Conservation (phyloP, 164 flowering plant genomes). For the Berberis vulgaris region DNA sequence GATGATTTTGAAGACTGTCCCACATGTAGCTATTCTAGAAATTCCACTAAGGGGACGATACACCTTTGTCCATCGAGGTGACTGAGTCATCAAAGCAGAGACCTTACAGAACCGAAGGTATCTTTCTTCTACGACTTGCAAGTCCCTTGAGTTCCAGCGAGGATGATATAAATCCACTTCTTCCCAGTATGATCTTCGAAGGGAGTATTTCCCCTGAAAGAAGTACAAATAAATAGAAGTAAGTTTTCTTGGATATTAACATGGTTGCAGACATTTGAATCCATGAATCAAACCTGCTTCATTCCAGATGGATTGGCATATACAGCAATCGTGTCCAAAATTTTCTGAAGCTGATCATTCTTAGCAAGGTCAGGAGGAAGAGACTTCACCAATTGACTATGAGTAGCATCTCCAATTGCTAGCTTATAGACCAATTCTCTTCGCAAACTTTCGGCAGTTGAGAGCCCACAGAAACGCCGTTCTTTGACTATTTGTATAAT, state of each 20-base stretch:
- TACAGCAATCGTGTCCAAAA: slow-evolving; percentile 58
- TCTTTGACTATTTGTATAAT: slow-evolving; percentile 84
- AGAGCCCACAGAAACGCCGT: slow-evolving; percentile 78
- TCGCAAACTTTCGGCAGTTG: slow-evolving; percentile 59
- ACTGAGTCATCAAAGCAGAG: slow-evolving; percentile 69
- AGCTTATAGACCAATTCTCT: slow-evolving; percentile 78
- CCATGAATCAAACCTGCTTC: slow-evolving; percentile 61
- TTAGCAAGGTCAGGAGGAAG: slow-evolving; percentile 85
- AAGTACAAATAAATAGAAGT: slow-evolving; percentile 1
- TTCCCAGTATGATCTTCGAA: slow-evolving; percentile 64
- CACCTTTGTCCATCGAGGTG: slow-evolving; percentile 80
- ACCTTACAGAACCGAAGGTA: slow-evolving; percentile 64
- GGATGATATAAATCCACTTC: slow-evolving; percentile 92
- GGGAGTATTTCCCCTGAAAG: slow-evolving; percentile 79
- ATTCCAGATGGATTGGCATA: slow-evolving; percentile 86
- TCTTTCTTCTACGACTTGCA: slow-evolving; percentile 95
- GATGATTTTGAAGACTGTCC: slow-evolving; percentile 43
- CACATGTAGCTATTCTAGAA: slow-evolving; percentile 67
- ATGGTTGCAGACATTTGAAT: neutral
- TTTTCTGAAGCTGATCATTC: slow-evolving; percentile 49
- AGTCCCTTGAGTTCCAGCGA: slow-evolving; percentile 83
- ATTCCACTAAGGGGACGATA: slow-evolving; percentile 63
- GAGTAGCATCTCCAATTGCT: slow-evolving; percentile 85
- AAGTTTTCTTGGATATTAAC: neutral
- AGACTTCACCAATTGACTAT: slow-evolving; percentile 75